phyloP scores from a whole-genome alignment of 805 yeast species.

The Teunomyces stri region DNA sequence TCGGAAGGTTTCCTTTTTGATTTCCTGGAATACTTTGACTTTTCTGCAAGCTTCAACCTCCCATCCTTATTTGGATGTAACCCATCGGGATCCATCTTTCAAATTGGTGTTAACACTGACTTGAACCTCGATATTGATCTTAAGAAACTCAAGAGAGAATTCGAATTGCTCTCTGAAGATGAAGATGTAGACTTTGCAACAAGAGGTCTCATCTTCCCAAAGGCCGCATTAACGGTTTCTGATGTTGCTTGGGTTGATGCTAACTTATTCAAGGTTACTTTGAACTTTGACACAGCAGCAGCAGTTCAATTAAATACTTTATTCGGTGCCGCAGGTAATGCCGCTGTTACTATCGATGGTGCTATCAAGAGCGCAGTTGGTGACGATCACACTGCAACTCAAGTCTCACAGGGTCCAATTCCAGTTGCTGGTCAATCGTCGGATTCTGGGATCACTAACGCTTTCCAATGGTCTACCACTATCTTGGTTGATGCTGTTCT shows the following conservation, averaged over 20 bases:
- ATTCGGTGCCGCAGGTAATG: constrained; percentile 7
- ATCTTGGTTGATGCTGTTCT: constrained; percentile 14
- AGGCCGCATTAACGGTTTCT: constrained; percentile 16
- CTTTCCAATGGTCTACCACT: constrained; percentile 16
- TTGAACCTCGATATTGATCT: constrained; percentile 10
- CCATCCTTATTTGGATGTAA: constrained; percentile 8
- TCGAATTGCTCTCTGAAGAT: background rate
- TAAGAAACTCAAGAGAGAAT: constrained; percentile 9
- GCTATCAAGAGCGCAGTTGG: background rate
- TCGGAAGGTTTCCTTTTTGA: constrained; percentile 6
- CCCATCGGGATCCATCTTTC: constrained; percentile 6
- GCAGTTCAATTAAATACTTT: constrained; percentile 11
- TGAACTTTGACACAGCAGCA: constrained; percentile 18
- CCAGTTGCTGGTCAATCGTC: constrained; percentile 12
- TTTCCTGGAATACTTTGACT: constrained; percentile 10
- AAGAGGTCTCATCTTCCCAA: constrained; percentile 11
- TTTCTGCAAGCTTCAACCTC: constrained; percentile 5
- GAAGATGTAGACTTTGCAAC: constrained; percentile 2
- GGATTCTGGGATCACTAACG: constrained; percentile 9
- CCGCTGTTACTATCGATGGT: constrained; percentile 7
- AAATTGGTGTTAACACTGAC: constrained; percentile 12
- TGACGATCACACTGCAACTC: background rate
- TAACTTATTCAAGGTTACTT: constrained; percentile 17
- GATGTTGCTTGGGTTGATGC: constrained; percentile 15
- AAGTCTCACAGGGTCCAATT: background rate